Conservation (phyloP, 2,329 filamentous ascomycete species). For the Cyanodermella asteris region DNA sequence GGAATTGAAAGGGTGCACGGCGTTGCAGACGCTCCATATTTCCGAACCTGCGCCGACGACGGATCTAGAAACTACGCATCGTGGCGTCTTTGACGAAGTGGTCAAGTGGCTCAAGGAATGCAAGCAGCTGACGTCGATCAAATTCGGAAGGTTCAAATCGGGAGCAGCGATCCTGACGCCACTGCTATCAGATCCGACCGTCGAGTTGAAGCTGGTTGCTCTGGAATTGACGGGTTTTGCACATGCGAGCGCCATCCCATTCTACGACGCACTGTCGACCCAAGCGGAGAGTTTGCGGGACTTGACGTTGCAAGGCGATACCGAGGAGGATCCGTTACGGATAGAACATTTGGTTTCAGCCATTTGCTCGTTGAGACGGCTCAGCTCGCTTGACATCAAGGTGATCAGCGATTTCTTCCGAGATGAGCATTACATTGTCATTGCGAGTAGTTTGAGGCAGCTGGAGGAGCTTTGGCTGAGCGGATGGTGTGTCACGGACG, state of each 20-base stretch:
- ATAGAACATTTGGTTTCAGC: conserved; percentile 28
- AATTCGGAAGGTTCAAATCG: conserved; percentile 26
- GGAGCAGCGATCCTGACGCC: conserved; percentile 30
- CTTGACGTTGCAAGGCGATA: conserved; percentile 25
- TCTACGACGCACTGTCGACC: conserved; percentile 29
- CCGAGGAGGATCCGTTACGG: conserved; percentile 23
- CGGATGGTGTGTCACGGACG: conserved; percentile 31
- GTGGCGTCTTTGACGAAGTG: conserved; percentile 29
- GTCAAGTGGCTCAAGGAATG: conserved; percentile 29
- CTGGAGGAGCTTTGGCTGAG: conserved; percentile 36
- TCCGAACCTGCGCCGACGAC: conserved; percentile 18
- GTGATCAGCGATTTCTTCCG: conserved; percentile 30
- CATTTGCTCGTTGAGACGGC: conserved; percentile 27
- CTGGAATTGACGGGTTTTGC: conserved; percentile 28
- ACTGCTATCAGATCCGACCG: conserved; percentile 23
- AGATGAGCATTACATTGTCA: conserved; percentile 24
- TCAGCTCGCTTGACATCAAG: conserved; percentile 31
- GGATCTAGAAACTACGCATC: conserved; percentile 27
- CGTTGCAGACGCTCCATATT: conserved; percentile 24
- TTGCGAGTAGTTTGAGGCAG: conserved; percentile 23
- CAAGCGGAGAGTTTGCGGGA: conserved; percentile 27
- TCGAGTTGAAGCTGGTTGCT: conserved; percentile 24
- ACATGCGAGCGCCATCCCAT: conserved; percentile 26
- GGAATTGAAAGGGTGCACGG: conserved; percentile 25
- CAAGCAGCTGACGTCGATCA: conserved; percentile 23